Evolutionary conservation across 129 eudicot genomes (phyloP).

Genomic region (Arctium lappa): DNA sequence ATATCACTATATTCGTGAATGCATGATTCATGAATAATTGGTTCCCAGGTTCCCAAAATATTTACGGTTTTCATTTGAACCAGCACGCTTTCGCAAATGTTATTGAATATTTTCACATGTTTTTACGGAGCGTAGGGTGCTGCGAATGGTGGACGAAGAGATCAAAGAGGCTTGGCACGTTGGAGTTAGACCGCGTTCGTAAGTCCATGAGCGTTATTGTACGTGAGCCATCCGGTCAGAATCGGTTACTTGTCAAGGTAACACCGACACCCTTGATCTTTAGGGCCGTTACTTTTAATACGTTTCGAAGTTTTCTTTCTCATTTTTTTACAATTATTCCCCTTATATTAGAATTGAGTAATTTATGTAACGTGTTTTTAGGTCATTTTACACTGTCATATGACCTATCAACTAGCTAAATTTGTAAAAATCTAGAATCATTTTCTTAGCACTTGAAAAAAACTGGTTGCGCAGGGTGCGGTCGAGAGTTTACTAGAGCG

Average conservation of each 20-base stretch:
- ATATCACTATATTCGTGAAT: not conserved
- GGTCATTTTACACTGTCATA: not conserved
- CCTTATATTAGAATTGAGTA: too few species aligned
- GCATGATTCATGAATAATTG: not conserved
- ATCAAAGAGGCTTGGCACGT: slow-evolving; percentile 68
- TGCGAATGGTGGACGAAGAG: slow-evolving; percentile 76
- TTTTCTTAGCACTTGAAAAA: not conserved
- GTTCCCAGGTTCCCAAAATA: not conserved
- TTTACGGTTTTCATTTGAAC: not conserved
- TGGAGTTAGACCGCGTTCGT: slow-evolving; percentile 88
- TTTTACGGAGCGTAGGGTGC: slow-evolving; percentile 39
- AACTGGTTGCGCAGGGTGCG: slow-evolving; percentile 60
- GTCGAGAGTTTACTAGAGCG: slow-evolving; percentile 72
- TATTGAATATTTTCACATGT: not conserved
- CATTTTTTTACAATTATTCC: too few species aligned
- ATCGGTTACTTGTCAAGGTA: slow-evolving; percentile 87
- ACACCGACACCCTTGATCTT: not conserved
- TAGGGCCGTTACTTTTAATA: not conserved
- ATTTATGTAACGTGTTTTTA: too few species aligned
- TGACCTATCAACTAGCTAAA: too few species aligned
- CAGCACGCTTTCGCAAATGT: not conserved
- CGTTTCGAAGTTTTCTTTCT: too few species aligned
- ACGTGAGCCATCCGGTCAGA: slow-evolving; percentile 54
- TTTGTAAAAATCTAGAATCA: not conserved
- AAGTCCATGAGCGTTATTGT: slow-evolving; percentile 87